phyloP scores from a whole-genome alignment of 225 moss, liverwort and hornwort species.

The Pleurozium schreberi region DNA sequence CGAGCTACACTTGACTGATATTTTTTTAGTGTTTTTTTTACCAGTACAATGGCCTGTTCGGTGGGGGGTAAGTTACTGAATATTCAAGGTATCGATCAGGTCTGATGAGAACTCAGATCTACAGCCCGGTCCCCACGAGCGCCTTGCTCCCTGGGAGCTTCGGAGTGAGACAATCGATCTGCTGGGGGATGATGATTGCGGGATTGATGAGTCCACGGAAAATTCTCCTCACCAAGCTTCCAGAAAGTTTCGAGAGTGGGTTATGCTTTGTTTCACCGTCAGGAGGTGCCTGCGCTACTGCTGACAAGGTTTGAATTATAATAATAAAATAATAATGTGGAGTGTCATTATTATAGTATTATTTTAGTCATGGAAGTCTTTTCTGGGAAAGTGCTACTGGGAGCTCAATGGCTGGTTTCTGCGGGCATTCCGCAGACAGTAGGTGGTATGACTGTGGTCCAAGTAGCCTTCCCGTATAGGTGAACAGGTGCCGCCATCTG shows the following conservation, averaged over 20 bases:
- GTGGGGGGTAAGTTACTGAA: background rate
- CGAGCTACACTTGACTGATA: background rate
- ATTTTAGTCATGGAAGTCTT: background rate
- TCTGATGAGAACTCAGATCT: background rate
- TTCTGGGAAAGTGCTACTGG: background rate
- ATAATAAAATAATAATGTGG: background rate
- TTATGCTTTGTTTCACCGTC: slow-evolving; percentile 1
- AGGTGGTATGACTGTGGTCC: background rate
- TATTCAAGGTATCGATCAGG: background rate
- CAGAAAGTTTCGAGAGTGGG: background rate
- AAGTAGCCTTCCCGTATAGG: background rate
- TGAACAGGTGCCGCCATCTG: background rate
- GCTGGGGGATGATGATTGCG: background rate
- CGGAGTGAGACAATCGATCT: background rate
- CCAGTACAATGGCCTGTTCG: background rate
- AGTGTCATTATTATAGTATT: background rate
- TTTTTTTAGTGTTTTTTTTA: background rate
- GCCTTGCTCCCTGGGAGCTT: background rate
- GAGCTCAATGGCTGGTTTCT: background rate
- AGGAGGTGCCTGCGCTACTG: background rate
- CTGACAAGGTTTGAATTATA: background rate
- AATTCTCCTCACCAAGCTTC: background rate
- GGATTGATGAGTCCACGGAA: background rate
- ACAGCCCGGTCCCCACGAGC: background rate
- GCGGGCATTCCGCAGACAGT: background rate